These are phyloP conservation scores for Cunninghamia lanceolata DNA, from an alignment of 75 land plant species.

Conservation along the genomic window DNA sequence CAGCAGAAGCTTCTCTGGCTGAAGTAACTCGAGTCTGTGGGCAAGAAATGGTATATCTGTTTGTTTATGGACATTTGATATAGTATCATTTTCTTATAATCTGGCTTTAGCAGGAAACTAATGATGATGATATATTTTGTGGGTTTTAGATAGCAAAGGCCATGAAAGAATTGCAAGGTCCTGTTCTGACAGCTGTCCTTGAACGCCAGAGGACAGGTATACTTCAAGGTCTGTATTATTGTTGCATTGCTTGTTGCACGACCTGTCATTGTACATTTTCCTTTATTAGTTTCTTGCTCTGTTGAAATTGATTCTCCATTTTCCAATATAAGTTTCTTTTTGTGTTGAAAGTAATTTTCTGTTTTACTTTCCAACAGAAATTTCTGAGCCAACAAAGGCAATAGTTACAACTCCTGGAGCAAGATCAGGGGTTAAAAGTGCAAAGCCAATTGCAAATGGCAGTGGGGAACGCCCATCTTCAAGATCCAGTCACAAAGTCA, in stretches of 20 bases:
- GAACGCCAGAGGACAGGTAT: constrained; percentile 37
- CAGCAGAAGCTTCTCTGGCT: constrained; percentile 32
- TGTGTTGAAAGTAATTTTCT: background rate
- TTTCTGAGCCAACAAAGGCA: constrained; percentile 28
- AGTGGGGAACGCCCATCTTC: constrained; percentile 28
- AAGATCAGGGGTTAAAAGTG: constrained; percentile 29
- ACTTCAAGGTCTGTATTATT: constrained; percentile 3
- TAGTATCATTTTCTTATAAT: background rate
- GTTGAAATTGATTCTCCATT: constrained; percentile 2
- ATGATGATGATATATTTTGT: background rate
- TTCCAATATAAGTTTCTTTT: background rate
- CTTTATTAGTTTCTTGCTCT: background rate
- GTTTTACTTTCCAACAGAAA: constrained; percentile 22
- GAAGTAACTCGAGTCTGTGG: constrained; percentile 41
- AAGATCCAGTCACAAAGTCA: background rate
- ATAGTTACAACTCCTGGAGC: constrained; percentile 21
- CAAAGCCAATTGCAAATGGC: constrained; percentile 34
- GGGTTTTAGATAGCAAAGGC: constrained; percentile 14
- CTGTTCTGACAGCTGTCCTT: constrained; percentile 34
- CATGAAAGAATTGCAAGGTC: constrained; percentile 42
- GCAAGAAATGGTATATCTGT: constrained; percentile 27
- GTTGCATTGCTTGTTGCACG: background rate
- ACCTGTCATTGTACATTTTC: background rate
- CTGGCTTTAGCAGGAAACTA: background rate
- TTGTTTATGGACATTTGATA: background rate